A percentile compares a stretch with the other conserved stretches of the same genome.
phyloP scores from a whole-genome alignment of 306 rosid genomes.

The Ammopiptanthus mongolicus region DNA sequence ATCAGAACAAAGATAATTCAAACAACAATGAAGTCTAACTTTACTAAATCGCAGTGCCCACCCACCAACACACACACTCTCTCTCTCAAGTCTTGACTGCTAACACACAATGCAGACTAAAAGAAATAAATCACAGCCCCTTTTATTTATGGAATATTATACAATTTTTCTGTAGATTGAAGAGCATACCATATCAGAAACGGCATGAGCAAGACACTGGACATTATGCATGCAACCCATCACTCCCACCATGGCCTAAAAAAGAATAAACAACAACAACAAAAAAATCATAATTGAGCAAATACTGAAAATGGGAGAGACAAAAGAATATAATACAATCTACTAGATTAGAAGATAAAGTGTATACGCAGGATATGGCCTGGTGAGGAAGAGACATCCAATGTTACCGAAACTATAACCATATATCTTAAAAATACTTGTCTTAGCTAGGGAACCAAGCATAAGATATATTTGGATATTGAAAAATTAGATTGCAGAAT shows the following conservation, averaged over 20 bases:
- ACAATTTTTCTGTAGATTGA: not conserved
- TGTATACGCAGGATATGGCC: not conserved
- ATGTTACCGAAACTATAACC: not conserved
- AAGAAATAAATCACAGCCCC: no score
- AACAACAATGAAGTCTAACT: not conserved
- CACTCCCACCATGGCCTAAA: constrained; percentile 94
- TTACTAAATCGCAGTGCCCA: no score
- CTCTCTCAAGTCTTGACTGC: not conserved
- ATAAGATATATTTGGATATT: no score
- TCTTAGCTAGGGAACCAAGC: no score
- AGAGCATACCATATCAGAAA: constrained; percentile 68
- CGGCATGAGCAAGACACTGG: constrained; percentile 85
- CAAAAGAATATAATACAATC: not conserved
- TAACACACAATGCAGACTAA: no score
- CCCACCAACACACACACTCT: no score
- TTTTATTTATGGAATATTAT: not conserved
- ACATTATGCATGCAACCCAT: constrained; percentile 90
- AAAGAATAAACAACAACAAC: not conserved
- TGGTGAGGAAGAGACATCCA: not conserved
- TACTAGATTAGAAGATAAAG: not conserved
- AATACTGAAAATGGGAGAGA: not conserved
- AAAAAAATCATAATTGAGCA: not conserved
- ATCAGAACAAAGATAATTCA: not conserved
- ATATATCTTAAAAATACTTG: no score
- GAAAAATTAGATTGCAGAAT: no score